Evolutionary conservation across 2,329 filamentous ascomycete genomes (phyloP), one percentile per base, ranked within the genome.

Genomic region (Mycogone perniciosa): DNA sequence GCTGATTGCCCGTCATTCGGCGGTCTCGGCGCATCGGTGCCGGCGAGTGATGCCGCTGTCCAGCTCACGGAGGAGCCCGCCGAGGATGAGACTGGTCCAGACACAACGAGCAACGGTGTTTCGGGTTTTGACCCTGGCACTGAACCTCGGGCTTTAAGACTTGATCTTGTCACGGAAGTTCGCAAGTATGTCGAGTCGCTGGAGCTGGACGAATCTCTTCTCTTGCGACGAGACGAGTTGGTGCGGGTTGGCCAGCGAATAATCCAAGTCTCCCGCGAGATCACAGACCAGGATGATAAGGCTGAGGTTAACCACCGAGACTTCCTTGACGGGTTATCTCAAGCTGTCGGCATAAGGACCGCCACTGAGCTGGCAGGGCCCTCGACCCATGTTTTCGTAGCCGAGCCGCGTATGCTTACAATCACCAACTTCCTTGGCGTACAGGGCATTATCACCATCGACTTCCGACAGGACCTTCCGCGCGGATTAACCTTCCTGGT

Each of bases 371-470:
- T n/a, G n/a, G n/a, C n/a, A n/a, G n/a, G n/a, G n/a, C n/a, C 46
- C 2, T 59, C 43, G 2, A 50, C 35, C 4, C 34, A 55, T 3
- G 42, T 53, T 29, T 60, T 60, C 27, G 50, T 54, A 13, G 58
- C 58, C 4, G 55, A 56, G 33, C 58, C 56, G 7, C 44, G 38
- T 0, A 54, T 2, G 2, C 53, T 60, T 10, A 57, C 44, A 34
- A 53, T 60, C 10, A 57, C 55, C 29, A 60, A 60, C 42, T n/a
- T n/a, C n/a, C n/a, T 60, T 5, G 45, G 58, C 20, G 54, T 59
- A 5, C 53, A 60, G 11, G n/a, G 44, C 7, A 55, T 50, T 1
- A 53, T 57, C 6, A 47, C 30, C 0, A 51, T 60, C 6, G 40
- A 57, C 38, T 60, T 60, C 8, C 34, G 7, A 41, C 5, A 49